Conservation (phyloP, 148 eudicot species). For the Rhododendron molle region DNA sequence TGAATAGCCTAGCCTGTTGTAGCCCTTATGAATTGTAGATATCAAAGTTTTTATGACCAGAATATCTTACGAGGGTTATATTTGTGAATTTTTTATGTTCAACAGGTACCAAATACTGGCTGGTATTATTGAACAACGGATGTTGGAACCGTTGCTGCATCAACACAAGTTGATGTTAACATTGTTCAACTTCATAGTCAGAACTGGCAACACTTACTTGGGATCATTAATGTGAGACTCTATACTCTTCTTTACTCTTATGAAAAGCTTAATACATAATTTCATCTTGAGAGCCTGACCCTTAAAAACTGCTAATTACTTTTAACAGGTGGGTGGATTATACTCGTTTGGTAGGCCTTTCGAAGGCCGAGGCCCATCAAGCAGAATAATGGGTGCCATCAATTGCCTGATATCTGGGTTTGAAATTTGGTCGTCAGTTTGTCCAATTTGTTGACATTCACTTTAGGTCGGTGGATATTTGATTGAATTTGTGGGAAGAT, state of each 20-base stretch:
- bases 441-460: conserved; percentile 18
- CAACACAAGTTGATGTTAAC: conserved; percentile 70
- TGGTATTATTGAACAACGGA: conserved; percentile 80
- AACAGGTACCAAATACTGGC: conserved; percentile 82
- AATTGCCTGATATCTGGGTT: conserved; percentile 1
- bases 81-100: not conserved
- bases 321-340: conserved; percentile 92
- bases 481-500: conserved; percentile 10
- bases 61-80: not conserved
- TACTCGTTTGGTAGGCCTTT: conserved; percentile 76
- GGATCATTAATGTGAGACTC: conserved; percentile 85
- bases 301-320: not conserved
- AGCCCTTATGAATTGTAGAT: not conserved
- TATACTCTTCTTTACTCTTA: not conserved
- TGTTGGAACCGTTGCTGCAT: conserved; percentile 78
- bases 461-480: conserved; percentile 15
- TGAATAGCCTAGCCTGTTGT: not conserved
- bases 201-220: conserved; percentile 91
- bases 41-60: not conserved
- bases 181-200: conserved; percentile 56
- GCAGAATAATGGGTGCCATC: conserved; percentile 23
- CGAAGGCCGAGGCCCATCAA: conserved; percentile 37
- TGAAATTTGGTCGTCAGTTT: not conserved
- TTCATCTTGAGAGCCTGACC: not conserved
- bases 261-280: not conserved